Evolutionary conservation across 2,329 filamentous ascomycete genomes (phyloP).

Genomic region (Fusarium ramigenum): DNA sequence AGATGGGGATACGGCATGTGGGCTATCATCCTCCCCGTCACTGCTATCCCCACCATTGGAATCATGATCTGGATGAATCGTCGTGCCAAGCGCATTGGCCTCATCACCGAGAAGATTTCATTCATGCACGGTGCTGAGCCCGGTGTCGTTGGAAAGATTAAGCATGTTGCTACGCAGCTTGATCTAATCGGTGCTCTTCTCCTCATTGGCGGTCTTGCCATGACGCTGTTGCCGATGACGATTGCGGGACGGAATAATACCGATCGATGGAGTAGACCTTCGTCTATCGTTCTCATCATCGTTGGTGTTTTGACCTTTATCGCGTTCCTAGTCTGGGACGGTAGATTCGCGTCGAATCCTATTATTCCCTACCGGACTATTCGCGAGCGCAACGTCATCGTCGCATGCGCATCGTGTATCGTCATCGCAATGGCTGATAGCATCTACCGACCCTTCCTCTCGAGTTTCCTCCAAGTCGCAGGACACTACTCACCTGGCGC

Average conservation of each 20-base stretch:
- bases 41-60: constrained; percentile 20
- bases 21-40: constrained; percentile 9
- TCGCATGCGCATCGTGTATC: constrained; percentile 23
- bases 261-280: constrained; percentile 22
- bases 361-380: constrained; percentile 32
- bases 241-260: constrained; percentile 29
- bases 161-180: constrained; percentile 10
- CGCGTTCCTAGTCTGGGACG: constrained; percentile 21
- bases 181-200: constrained; percentile 25
- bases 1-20: constrained; percentile 35
- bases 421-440: constrained; percentile 34
- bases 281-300: constrained; percentile 22
- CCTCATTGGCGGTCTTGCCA: constrained; percentile 22
- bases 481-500: constrained; percentile 27
- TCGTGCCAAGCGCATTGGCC: constrained; percentile 3
- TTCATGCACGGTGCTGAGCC: constrained; percentile 8
- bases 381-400: constrained; percentile 26
- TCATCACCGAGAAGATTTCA: background rate
- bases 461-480: constrained; percentile 23
- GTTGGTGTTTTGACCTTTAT: constrained; percentile 16
- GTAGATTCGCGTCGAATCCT: constrained; percentile 14
- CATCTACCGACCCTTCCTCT: constrained; percentile 25
- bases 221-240: constrained; percentile 28
- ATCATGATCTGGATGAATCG: constrained; percentile 34
- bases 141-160: background rate